Base-by-base conservation (phyloP, 768 basidiomycete genomes). In the Collybia mongolica region DNA sequence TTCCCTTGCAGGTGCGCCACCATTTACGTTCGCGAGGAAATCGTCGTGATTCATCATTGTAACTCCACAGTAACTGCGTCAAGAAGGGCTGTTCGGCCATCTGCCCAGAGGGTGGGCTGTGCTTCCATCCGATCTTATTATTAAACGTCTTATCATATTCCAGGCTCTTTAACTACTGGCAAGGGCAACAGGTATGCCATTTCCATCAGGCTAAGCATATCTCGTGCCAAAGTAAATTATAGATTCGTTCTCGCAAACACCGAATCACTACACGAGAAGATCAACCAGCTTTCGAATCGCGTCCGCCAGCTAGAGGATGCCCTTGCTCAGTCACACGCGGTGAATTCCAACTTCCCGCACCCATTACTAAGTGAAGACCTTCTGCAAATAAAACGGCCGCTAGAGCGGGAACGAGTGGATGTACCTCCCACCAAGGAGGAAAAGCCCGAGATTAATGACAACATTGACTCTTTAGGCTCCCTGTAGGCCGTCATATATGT, bases 231-330 rank as follows among this genome's bases (percentile, higher is more conserved):
- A 36, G 44, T 36, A 35, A 32, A 36, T 32, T 12, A 24, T 49
- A 85, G 85, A 60, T 86, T 86, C 54, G 84, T 87, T 26, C 74
- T 88, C 9, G 85, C 85, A 17, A 86, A 86, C 56, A 86, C 84
- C 28, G 84, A 86, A 63, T 76, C 69, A 7, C 75, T 86, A 8
- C 86, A 87, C 54, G 84, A 85, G 52, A 87, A 85, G 65, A 87
- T 87, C 40, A 76, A 74, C 39, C 56, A 73, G 19, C 71, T 88
- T 12, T 73, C 83, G 14, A 81, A 65, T 52, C 80, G 86, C 39
- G 82, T 87, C 36, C 77, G 84, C 44, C 73, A 81, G 44, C 73
- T 88, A n/a, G 86, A 88, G 62, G 84, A 86, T 63, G 84, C 83
- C 12, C 75, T 88, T 9, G 65, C 72, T 2, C 69, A 77, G 40